Evolutionary conservation across 106 monocot species (phyloP).

Genomic region (Dendrobium officinale): DNA sequence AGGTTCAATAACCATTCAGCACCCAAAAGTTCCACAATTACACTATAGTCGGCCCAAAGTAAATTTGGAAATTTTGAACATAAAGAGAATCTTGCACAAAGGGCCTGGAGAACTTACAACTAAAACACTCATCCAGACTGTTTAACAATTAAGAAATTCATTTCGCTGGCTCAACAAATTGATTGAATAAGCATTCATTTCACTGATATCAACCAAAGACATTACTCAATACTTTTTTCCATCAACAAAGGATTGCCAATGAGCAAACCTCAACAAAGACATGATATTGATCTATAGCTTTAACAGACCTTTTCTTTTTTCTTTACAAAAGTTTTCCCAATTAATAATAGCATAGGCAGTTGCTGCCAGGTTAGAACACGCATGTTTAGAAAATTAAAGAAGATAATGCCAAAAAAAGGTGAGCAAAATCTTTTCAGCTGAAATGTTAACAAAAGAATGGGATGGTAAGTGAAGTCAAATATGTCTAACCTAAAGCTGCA

Average conservation of each 20-base stretch:
- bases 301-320: too few relatives aligned
- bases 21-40: neutral
- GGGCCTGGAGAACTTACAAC: neutral
- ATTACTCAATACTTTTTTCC: neutral
- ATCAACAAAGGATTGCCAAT: neutral
- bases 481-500: too few relatives aligned
- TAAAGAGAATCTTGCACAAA: neutral
- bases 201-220: neutral
- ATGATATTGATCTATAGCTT: too few relatives aligned
- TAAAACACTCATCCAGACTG: conserved; percentile 1
- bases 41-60: neutral
- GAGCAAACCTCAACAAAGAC: too few relatives aligned
- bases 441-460: neutral
- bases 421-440: too few relatives aligned
- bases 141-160: neutral
- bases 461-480: too few relatives aligned
- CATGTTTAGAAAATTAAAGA: neutral
- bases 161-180: neutral
- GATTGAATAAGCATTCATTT: neutral
- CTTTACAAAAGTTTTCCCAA: too few relatives aligned
- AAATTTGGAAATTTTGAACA: neutral
- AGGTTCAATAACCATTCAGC: neutral
- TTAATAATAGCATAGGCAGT: neutral
- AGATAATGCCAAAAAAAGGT: neutral
- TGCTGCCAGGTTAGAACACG: neutral